These are phyloP conservation scores for Scortechinia acanthostroma DNA, from an alignment of 2,329 filamentous ascomycete species.

Conservation along the genomic window DNA sequence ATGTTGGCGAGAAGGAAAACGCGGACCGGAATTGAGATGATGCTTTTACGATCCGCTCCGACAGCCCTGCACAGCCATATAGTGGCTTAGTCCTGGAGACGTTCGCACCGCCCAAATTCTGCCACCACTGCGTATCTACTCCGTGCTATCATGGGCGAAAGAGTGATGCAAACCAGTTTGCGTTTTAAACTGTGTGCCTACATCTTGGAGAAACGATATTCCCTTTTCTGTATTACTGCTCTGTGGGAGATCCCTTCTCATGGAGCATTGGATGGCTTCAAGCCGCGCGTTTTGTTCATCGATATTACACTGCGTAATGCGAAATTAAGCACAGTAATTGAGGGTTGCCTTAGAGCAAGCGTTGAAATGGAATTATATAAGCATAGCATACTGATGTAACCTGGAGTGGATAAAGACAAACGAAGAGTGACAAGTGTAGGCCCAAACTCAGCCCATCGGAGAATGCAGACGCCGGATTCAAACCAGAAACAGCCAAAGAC, in stretches of 20 bases:
- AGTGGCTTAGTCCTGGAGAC: too few relatives aligned
- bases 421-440: not conserved
- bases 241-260: too few relatives aligned
- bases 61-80: not conserved
- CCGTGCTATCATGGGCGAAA: too few relatives aligned
- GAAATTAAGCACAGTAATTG: not conserved
- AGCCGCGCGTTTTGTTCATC: too few relatives aligned
- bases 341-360: not conserved
- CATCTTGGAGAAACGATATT: too few relatives aligned
- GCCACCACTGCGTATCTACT: not conserved
- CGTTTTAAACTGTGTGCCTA: too few relatives aligned
- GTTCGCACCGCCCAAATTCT: not conserved
- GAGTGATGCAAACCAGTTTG: too few relatives aligned
- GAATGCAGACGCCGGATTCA: constrained; percentile 2
- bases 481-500: not conserved
- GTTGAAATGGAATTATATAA: not conserved
- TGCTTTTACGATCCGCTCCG: constrained; percentile 2
- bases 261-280: too few relatives aligned
- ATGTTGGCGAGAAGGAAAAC: constrained; percentile 1
- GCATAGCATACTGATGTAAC: not conserved
- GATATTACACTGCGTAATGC: too few relatives aligned
- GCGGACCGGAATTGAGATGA: not conserved
- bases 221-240: too few relatives aligned
- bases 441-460: not conserved
- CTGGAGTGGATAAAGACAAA: not conserved